Evolutionary conservation across 2,329 filamentous ascomycete genomes (phyloP), one percentile per base, ranked within the genome.

Genomic region (Epichloe sibirici): DNA sequence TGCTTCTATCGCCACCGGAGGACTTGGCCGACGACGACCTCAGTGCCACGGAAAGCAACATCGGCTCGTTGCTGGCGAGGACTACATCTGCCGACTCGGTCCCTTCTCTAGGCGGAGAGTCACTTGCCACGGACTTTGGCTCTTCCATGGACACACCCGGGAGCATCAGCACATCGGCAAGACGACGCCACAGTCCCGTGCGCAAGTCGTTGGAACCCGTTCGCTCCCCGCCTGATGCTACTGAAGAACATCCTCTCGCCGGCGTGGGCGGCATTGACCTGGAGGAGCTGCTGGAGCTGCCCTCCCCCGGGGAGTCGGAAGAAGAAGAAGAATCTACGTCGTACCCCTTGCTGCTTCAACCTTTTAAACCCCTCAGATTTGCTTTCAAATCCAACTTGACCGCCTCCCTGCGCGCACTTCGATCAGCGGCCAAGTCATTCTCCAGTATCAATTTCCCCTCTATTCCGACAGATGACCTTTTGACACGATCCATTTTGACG

Each of bases 351-450:
- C 58, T 65, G 31, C 58, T 65, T 2, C 60, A 68, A 44, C 67
- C 67, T n/a, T 68, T 77, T 55, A 73, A 69, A 48, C 77, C 78
- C 2, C 67, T 81, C 38, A 71, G 72, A 53, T 74, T 74, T 38
- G 81, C 76, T 6, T 85, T 86, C 69, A 85, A 84, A 64, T 85
- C 82, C 3, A 86, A 86, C 60, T 64, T 86, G 39, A 85, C 82
- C 5, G 82, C 82, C 6, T 86, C 82, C 9, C 69, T 86, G 46
- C 76, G 80, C 21, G 82, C 82, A 37, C 65, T 86, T 53, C 77
- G 79, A 55, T 82, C 78, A 38, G 82, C 82, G 2, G 82, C 82
- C 48, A 78, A 75, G 55, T 81, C 81, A 7, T 75, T 86, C 52
- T 84, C 81, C 3, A 73, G 65, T 57, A 74, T 85, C 57, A 83